These are phyloP conservation scores for Tylopilus rubrobrunneus DNA, from an alignment of 768 basidiomycete species.

Conservation along the genomic window DNA sequence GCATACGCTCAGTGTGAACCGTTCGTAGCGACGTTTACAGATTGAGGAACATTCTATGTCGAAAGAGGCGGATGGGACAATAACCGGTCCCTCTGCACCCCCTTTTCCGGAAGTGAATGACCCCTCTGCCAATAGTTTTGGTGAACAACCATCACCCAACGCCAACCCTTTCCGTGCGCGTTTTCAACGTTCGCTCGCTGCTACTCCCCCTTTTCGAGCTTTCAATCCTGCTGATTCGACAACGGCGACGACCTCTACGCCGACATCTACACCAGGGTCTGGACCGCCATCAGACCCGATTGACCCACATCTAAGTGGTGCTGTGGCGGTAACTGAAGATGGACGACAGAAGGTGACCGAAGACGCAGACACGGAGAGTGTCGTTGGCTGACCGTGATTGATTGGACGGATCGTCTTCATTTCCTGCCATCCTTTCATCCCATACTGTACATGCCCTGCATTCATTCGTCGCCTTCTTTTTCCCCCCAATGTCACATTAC, in stretches of 20 bases:
- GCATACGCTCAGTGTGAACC: not conserved
- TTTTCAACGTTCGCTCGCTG: slow-evolving; percentile 58
- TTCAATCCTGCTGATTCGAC: slow-evolving; percentile 28
- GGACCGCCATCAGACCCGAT: slow-evolving; percentile 32
- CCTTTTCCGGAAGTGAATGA: slow-evolving; percentile 34
- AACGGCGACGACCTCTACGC: slow-evolving; percentile 31
- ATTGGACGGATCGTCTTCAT: not conserved
- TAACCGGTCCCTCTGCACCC: slow-evolving; percentile 24
- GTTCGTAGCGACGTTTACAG: slow-evolving; percentile 40
- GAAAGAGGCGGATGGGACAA: slow-evolving; percentile 29
- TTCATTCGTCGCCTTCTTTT: not conserved
- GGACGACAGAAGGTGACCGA: slow-evolving; percentile 21
- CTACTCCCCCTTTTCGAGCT: slow-evolving; percentile 55
- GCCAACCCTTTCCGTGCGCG: slow-evolving; percentile 61
- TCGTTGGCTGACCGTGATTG: slow-evolving; percentile 17
- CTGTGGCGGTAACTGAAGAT: slow-evolving; percentile 24
- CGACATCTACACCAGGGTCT: slow-evolving; percentile 33
- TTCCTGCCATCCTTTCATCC: not conserved
- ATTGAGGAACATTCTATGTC: slow-evolving; percentile 37
- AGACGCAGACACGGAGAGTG: slow-evolving; percentile 27
- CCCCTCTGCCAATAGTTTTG: slow-evolving; percentile 25
- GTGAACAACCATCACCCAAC: slow-evolving; percentile 29
- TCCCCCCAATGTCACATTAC: not conserved
- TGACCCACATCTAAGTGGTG: slow-evolving; percentile 29
- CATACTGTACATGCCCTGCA: not conserved